Evolutionary conservation across 331 rosid genomes (phyloP), one percentile per base, ranked within the genome.

Genomic region (Saraca asoca): DNA sequence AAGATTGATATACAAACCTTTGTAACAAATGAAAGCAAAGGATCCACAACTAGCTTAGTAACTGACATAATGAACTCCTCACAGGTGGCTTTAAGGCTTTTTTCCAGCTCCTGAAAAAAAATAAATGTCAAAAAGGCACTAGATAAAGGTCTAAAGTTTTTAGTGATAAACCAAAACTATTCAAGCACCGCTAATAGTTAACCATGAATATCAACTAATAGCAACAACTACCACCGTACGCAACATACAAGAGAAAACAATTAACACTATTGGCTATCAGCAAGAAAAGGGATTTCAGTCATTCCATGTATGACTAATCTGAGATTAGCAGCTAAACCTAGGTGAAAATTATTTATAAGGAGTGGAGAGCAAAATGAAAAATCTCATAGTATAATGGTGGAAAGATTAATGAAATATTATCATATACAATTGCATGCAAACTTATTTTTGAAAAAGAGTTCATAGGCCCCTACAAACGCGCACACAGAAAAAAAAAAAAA

Each of bases 41-140:
- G 97, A 79, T 94, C 99, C 81, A 94, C 99, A 72, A 94, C 96
- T 43, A 83, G 84, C 91, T 91, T 94, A 48, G 97, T 94, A 75
- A 94, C 90, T 10, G 95, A 83, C 99, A 94, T 94, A 42, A 94
- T 90, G 80, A 90, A 94, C 79, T 94, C 97, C 83, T 94, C 99
- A 66, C 99, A 90, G 18, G 99, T 94, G 76, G 86, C 85, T 81
- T 94, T 94, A 44, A 94, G 88, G 88, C 87, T 94, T 75, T 90
- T 94, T 71, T 94, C 99, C 62, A 94, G 86, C 46, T 90, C 99
- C 99, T 92, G 85, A 74, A 80, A 72, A 52, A 73, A 79, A 70
- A 68, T 18, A 60, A 52, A 72, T 46, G 65, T 58, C 50, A 51
- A 42, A 45, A 59, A 57, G 72, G 33, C 35, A 10, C 4, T 4